Evolutionary conservation across 116 monocot genomes (phyloP).

Genomic region (Trichopus zeylanicus): DNA sequence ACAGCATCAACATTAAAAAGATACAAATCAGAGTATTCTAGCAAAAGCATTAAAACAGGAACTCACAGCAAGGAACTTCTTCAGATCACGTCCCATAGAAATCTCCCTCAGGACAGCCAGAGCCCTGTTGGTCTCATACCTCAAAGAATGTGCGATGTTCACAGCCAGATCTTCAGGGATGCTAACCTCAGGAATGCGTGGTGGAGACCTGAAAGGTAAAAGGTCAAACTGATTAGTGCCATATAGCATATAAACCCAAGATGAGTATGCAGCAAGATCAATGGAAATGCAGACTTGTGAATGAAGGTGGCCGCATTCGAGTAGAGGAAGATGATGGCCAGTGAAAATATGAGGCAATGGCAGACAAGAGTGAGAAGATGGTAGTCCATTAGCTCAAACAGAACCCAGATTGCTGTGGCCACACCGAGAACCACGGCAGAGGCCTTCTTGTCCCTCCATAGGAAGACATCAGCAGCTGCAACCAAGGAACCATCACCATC

Average conservation of each 20-base stretch:
- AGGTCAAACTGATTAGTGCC: neutral
- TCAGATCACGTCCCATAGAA: constrained; percentile 45
- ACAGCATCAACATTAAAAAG: no score
- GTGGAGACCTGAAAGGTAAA: constrained; percentile 35
- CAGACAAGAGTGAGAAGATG: constrained; percentile 61
- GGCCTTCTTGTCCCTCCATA: constrained; percentile 81
- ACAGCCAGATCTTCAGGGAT: constrained; percentile 51
- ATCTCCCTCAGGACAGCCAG: constrained; percentile 36
- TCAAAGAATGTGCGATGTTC: constrained; percentile 37
- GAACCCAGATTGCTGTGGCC: constrained; percentile 55
- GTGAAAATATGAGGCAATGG: constrained; percentile 45
- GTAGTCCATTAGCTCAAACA: constrained; percentile 74
- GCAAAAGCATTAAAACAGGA: neutral
- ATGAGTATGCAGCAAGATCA: neutral
- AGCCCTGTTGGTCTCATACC: constrained; percentile 40
- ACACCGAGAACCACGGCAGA: constrained; percentile 49
- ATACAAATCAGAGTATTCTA: neutral
- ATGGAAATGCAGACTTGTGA: constrained; percentile 37
- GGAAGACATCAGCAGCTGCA: constrained; percentile 75
- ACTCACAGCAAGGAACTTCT: constrained; percentile 64
- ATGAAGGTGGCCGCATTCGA: constrained; percentile 62
- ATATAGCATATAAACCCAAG: no score
- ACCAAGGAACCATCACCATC: neutral
- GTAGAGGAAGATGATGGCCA: constrained; percentile 58
- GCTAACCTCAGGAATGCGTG: constrained; percentile 41